Conservation (phyloP, 345 rosid genomes). For the Camelina sativa region DNA sequence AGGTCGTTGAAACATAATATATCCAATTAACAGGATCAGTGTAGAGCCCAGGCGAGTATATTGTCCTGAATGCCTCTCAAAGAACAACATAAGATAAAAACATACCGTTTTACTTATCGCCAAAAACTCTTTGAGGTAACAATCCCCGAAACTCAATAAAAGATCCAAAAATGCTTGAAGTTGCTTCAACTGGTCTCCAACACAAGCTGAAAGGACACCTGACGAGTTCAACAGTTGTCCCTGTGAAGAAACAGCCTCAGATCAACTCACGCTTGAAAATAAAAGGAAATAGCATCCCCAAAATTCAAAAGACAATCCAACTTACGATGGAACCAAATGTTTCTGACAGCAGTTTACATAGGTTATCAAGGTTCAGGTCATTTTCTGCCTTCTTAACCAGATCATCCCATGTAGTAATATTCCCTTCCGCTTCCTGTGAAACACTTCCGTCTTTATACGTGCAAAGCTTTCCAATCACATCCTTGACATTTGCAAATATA, state of each 20-base stretch:
- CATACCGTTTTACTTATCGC: slow-evolving; percentile 73
- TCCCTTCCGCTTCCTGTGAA: slow-evolving; percentile 50
- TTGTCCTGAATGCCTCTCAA: not conserved
- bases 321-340: slow-evolving; percentile 63
- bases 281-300: slow-evolving; percentile 14
- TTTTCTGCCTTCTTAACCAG: slow-evolving; percentile 54
- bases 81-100: slow-evolving; percentile 18
- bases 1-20: not conserved
- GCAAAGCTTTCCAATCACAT: slow-evolving; percentile 54
- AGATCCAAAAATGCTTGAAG: slow-evolving; percentile 58
- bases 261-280: slow-evolving; percentile 29
- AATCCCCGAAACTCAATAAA: slow-evolving; percentile 58
- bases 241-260: slow-evolving; percentile 52
- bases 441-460: slow-evolving; percentile 41
- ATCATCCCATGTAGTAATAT: slow-evolving; percentile 69
- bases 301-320: slow-evolving; percentile 29
- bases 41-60: slow-evolving; percentile 18
- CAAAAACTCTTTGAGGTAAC: slow-evolving; percentile 70
- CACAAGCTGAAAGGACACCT: slow-evolving; percentile 42
- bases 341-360: slow-evolving; percentile 57
- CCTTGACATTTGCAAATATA: slow-evolving; percentile 48
- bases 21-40: slow-evolving; percentile 9
- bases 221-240: slow-evolving; percentile 55
- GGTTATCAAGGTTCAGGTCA: slow-evolving; percentile 54
- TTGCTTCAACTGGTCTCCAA: slow-evolving; percentile 59